phyloP scores from a whole-genome alignment of 768 basidiomycete species.

The Cystofilobasidium capitatum region DNA sequence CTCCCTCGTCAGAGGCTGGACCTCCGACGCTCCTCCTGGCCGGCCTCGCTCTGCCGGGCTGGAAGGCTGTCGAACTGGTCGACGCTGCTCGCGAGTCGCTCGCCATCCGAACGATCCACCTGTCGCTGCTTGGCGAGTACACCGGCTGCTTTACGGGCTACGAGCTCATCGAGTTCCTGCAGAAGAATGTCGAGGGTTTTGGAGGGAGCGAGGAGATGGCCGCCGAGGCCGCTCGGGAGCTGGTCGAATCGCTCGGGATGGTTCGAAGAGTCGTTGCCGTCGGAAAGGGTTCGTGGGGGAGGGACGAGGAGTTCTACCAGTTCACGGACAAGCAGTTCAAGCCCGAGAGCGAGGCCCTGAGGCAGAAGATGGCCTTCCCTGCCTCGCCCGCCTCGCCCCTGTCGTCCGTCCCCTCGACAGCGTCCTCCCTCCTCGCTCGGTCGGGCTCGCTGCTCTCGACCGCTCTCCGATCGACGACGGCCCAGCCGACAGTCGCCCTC shows the following conservation, averaged over 20 bases:
- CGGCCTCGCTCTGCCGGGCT: constrained; percentile 12
- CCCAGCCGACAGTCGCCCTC: background rate
- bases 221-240: constrained; percentile 12
- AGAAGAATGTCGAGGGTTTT: constrained; percentile 12
- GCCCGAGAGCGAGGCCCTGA: background rate
- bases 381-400: background rate
- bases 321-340: constrained; percentile 13
- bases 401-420: background rate
- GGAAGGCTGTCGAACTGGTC: constrained; percentile 6
- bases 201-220: constrained; percentile 12
- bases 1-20: background rate
- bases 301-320: constrained; percentile 22
- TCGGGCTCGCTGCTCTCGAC: constrained; percentile 14
- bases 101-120: constrained; percentile 5
- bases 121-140: constrained; percentile 23
- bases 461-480: background rate
- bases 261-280: constrained; percentile 13
- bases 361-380: background rate
- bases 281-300: constrained; percentile 22
- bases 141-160: constrained; percentile 17
- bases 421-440: constrained; percentile 11
- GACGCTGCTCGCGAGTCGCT: constrained; percentile 1
- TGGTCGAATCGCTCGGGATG: constrained; percentile 19
- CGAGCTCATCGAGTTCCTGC: constrained; percentile 17
- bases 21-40: constrained; percentile 16